A percentile compares a stretch with the other conserved stretches of the same genome.
Evolutionary conservation across 2,329 filamentous ascomycete genomes (phyloP).

Genomic region (Colletotrichum sp.): DNA sequence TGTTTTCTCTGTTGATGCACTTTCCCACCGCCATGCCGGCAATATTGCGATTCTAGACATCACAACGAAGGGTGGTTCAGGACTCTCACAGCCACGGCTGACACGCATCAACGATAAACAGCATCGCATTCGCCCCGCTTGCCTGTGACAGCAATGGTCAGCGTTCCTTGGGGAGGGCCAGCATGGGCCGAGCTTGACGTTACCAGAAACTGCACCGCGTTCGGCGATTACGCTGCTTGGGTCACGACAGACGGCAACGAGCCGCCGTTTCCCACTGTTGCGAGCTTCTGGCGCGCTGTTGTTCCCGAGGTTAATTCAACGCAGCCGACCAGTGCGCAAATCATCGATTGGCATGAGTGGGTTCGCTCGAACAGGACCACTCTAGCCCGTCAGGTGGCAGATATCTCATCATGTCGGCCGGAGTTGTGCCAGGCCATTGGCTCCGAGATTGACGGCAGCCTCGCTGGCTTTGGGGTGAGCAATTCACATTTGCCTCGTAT

Average conservation of each 20-base stretch:
- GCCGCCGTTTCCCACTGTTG: conserved; percentile 1
- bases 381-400: neutral
- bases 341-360: conserved; percentile 18
- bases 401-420: neutral
- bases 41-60: neutral
- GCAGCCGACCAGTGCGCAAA: neutral
- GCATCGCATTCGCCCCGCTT: no score
- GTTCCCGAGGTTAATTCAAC: neutral
- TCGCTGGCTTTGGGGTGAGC: neutral
- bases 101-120: neutral
- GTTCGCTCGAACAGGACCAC: neutral
- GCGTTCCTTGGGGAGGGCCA: neutral
- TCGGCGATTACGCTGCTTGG: conserved; percentile 11
- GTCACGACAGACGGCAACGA: neutral
- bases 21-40: no score
- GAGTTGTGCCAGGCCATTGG: conserved; percentile 2
- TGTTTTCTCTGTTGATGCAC: neutral
- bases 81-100: neutral
- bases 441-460: neutral
- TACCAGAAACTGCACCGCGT: neutral
- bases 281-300: conserved; percentile 6
- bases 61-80: neutral
- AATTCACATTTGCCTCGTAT: neutral
- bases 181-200: neutral
- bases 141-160: neutral